A percentile compares a stretch with the other conserved stretches of the same genome.
These are phyloP conservation scores for Neurospora sp. DNA, from an alignment of 495 filamentous ascomycete genomes.

Conservation along the genomic window DNA sequence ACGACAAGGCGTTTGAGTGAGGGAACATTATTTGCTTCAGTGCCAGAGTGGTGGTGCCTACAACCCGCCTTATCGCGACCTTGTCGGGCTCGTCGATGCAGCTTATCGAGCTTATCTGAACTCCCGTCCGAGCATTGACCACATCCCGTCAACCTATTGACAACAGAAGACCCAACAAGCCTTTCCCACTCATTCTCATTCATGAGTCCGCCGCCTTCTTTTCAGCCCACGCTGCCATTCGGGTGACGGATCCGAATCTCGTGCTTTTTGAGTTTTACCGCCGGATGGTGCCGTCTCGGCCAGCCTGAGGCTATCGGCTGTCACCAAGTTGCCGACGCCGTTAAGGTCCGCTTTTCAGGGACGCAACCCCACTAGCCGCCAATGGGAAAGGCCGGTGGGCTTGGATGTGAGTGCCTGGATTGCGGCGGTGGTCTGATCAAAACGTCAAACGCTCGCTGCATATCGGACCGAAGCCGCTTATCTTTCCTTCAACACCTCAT, in stretches of 20 bases:
- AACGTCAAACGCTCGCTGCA: neutral
- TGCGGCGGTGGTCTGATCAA: neutral
- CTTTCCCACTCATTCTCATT: neutral
- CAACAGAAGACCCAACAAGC: no score
- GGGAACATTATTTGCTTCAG: no score
- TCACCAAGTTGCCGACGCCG: neutral
- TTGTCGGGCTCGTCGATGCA: no score
- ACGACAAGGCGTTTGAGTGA: no score
- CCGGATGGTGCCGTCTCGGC: neutral
- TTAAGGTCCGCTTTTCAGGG: neutral
- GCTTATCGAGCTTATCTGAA: neutral
- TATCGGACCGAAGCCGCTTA: neutral
- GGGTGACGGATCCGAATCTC: neutral
- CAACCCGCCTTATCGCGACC: no score
- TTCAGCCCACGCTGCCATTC: neutral
- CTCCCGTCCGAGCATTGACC: neutral
- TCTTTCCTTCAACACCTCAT: neutral
- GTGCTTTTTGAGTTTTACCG: neutral
- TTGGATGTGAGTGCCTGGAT: neutral
- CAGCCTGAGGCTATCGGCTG: neutral
- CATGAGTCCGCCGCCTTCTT: neutral
- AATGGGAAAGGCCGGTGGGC: neutral
- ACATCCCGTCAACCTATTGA: neutral
- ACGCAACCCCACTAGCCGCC: neutral
- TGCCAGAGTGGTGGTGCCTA: no score